These are phyloP conservation scores for Aquilaria yunnanensis DNA, from an alignment of 345 rosid species.

Conservation along the genomic window DNA sequence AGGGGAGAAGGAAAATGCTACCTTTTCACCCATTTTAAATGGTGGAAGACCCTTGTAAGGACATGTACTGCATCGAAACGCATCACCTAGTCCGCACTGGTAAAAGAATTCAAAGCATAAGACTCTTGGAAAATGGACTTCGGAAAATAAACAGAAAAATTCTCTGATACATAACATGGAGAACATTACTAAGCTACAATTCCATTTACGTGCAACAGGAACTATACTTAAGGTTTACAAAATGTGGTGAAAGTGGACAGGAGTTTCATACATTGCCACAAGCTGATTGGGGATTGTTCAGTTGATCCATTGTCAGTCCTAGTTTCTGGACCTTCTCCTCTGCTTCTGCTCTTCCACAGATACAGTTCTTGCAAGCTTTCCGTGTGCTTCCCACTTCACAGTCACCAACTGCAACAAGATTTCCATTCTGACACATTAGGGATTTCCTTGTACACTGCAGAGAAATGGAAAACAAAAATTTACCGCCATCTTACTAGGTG, in stretches of 20 bases:
- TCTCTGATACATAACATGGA: not conserved
- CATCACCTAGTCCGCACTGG: constrained; percentile 97
- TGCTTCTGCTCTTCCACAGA: constrained; percentile 94
- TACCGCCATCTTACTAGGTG: constrained; percentile 35
- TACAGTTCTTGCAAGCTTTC: constrained; percentile 97
- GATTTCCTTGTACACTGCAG: not conserved
- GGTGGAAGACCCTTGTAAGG: constrained; percentile 94
- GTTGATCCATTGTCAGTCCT: constrained; percentile 64
- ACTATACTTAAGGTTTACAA: not conserved
- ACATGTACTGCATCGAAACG: constrained; percentile 91
- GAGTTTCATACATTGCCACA: constrained; percentile 74
- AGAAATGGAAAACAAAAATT: not conserved
- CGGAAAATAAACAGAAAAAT: not conserved
- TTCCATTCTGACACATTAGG: constrained; percentile 1
- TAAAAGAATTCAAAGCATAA: not conserved
- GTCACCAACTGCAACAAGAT: constrained; percentile 48
- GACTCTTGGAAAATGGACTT: not conserved
- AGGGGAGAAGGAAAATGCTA: constrained; percentile 13
- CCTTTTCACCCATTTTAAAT: constrained; percentile 94
- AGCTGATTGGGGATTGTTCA: constrained; percentile 84
- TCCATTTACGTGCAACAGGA: not conserved
- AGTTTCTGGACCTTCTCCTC: constrained; percentile 79
- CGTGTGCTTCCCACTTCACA: constrained; percentile 77
- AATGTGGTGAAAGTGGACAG: constrained; percentile 10
- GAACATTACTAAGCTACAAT: not conserved